Evolutionary conservation across 2,329 filamentous ascomycete genomes (phyloP).

Genomic region (Paramyrothecium roridum): DNA sequence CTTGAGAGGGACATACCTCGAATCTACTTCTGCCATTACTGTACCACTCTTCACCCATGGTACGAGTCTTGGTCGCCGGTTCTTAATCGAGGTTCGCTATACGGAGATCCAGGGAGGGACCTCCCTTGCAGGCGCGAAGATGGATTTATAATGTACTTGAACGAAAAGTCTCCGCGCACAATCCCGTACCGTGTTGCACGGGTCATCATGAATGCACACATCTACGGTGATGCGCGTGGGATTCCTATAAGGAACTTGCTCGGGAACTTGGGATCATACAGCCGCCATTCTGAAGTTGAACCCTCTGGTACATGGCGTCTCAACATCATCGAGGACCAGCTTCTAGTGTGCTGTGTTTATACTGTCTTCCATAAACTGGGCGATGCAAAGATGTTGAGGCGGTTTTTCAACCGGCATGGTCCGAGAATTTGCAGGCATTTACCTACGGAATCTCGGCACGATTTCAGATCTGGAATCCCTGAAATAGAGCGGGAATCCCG

Average conservation of each 20-base stretch:
- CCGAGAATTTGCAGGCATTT: neutral
- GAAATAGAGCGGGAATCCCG: neutral
- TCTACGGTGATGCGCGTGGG: constrained; percentile 9
- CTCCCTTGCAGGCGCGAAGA: neutral
- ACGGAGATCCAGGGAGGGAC: neutral
- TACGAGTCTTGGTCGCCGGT: neutral
- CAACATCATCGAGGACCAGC: constrained; percentile 9
- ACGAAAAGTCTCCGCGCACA: neutral
- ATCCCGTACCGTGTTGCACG: constrained; percentile 6
- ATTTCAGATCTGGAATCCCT: no score
- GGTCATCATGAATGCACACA: constrained; percentile 10
- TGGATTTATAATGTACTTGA: neutral
- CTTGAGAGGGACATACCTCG: constrained; percentile 7
- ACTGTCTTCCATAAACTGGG: neutral
- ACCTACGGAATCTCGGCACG: neutral
- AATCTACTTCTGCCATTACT: constrained; percentile 6
- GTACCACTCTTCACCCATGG: constrained; percentile 7
- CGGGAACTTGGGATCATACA: neutral
- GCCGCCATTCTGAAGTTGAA: neutral
- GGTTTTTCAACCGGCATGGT: neutral
- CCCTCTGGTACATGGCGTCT: constrained; percentile 1
- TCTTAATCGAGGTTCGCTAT: neutral
- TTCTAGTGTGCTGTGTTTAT: constrained; percentile 3
- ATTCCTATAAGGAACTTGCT: neutral
- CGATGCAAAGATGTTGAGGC: neutral